Evolutionary conservation across 352 stramenopile species (phyloP).

Genomic region (Pythium biforme): DNA sequence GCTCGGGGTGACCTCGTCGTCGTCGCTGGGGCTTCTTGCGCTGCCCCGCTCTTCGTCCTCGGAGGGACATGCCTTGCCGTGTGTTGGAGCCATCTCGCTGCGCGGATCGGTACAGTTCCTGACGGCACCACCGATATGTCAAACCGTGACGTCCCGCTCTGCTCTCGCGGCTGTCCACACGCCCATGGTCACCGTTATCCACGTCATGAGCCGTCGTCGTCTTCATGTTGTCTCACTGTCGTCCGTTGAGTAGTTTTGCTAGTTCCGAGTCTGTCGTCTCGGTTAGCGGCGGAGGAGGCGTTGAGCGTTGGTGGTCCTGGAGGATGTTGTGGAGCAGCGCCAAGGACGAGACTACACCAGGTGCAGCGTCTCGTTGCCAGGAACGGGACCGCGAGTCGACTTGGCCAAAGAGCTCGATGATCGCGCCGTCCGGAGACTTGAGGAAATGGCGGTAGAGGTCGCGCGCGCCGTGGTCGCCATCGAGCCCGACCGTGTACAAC

Average conservation of each 20-base stretch:
- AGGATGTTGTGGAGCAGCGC: constrained; percentile 57
- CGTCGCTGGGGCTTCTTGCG: too few species aligned
- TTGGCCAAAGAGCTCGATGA: constrained; percentile 86
- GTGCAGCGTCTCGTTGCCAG: constrained; percentile 36
- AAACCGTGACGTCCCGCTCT: too few species aligned
- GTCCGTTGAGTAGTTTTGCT: constrained; percentile 5
- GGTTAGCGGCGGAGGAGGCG: background rate
- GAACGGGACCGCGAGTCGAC: constrained; percentile 24
- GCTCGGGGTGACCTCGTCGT: too few species aligned
- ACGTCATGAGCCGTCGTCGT: background rate
- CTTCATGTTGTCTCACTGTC: background rate
- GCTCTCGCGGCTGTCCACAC: too few species aligned
- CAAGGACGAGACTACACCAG: constrained; percentile 32
- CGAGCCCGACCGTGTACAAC: constrained; percentile 75
- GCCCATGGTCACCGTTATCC: too few species aligned
- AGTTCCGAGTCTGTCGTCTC: background rate
- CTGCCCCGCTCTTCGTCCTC: too few species aligned
- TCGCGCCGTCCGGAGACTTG: constrained; percentile 73
- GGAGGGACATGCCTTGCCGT: too few species aligned
- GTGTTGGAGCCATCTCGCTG: too few species aligned
- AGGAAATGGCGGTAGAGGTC: constrained; percentile 89
- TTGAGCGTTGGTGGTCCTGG: constrained; percentile 34
- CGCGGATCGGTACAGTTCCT: too few species aligned
- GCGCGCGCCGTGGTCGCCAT: constrained; percentile 29
- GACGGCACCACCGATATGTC: too few species aligned